phyloP scores from a whole-genome alignment of 2,329 filamentous ascomycete genomes.

The Thelonectria blattea region DNA sequence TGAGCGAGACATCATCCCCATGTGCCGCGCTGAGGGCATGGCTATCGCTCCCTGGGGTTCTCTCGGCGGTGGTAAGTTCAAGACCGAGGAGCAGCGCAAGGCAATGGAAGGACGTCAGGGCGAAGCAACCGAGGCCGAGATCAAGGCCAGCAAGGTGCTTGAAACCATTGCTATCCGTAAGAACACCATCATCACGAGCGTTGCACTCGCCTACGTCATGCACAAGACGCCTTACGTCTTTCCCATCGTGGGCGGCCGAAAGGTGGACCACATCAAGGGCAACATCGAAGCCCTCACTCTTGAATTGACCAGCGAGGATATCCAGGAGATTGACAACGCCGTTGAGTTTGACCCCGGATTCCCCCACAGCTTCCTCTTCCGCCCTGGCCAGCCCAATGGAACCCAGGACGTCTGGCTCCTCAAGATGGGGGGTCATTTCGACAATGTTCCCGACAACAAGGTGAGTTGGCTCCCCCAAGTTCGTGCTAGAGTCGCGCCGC shows the following conservation, averaged over 20 bases:
- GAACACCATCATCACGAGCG: slow-evolving; percentile 51
- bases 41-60: slow-evolving; percentile 66
- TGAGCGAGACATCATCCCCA: slow-evolving; percentile 52
- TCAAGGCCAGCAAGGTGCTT: slow-evolving; percentile 52
- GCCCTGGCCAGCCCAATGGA: slow-evolving; percentile 44
- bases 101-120: slow-evolving; percentile 45
- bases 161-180: slow-evolving; percentile 57
- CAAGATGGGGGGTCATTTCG: slow-evolving; percentile 54
- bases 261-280: slow-evolving; percentile 69
- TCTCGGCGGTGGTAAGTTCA: slow-evolving; percentile 56
- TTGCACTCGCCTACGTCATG: slow-evolving; percentile 76
- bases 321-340: slow-evolving; percentile 69
- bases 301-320: slow-evolving; percentile 64
- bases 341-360: slow-evolving; percentile 70
- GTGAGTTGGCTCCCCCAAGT: slow-evolving; percentile 31
- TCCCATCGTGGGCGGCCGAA: slow-evolving; percentile 74
- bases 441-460: slow-evolving; percentile 54
- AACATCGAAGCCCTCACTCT: slow-evolving; percentile 73
- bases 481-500: neutral
- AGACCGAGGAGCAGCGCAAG: slow-evolving; percentile 45
- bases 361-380: slow-evolving; percentile 65
- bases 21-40: slow-evolving; percentile 53
- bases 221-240: slow-evolving; percentile 75
- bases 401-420: slow-evolving; percentile 52
- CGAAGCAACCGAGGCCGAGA: slow-evolving; percentile 58